Conservation (phyloP, 208 protist species). For the Wallacemonas sp. region DNA sequence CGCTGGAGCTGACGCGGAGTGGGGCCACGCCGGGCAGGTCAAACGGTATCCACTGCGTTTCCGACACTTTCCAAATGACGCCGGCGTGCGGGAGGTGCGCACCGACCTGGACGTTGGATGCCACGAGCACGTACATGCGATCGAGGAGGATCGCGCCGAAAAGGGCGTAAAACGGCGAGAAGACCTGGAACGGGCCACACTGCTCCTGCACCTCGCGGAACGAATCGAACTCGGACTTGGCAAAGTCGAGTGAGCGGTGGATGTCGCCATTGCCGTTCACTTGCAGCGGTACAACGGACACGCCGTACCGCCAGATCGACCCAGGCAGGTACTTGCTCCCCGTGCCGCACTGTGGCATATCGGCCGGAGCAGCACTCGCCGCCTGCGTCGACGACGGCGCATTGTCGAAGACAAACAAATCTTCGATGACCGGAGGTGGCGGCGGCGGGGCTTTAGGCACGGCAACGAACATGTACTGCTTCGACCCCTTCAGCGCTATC, state of each 20-base stretch:
- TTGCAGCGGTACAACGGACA: slow-evolving; percentile 42
- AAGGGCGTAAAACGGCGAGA: slow-evolving; percentile 61
- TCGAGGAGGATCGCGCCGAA: slow-evolving; percentile 81
- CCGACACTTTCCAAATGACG: slow-evolving; percentile 52
- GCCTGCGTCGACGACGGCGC: not conserved
- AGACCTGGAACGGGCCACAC: slow-evolving; percentile 66
- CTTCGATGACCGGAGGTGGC: slow-evolving; percentile 42
- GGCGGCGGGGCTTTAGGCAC: slow-evolving; percentile 42
- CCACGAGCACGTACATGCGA: slow-evolving; percentile 81
- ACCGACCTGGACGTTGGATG: slow-evolving; percentile 35
- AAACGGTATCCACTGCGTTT: slow-evolving; percentile 78
- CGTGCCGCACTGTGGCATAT: slow-evolving; percentile 3
- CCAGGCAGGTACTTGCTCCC: slow-evolving; percentile 30
- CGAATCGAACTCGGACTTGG: slow-evolving; percentile 53
- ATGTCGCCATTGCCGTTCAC: slow-evolving; percentile 63
- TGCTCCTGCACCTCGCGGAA: slow-evolving; percentile 45
- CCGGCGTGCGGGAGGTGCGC: slow-evolving; percentile 56
- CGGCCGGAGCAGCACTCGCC: not conserved
- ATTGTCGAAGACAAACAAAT: slow-evolving; percentile 75
- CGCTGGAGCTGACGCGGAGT: slow-evolving; percentile 40
- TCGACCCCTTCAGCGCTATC: slow-evolving; percentile 39
- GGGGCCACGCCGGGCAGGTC: slow-evolving; percentile 57
- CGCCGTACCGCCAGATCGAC: slow-evolving; percentile 32
- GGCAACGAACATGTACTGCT: slow-evolving; percentile 64
- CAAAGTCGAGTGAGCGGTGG: slow-evolving; percentile 44